phyloP scores from a whole-genome alignment of 2,329 filamentous ascomycete genomes.

The Cordyceps sp. region DNA sequence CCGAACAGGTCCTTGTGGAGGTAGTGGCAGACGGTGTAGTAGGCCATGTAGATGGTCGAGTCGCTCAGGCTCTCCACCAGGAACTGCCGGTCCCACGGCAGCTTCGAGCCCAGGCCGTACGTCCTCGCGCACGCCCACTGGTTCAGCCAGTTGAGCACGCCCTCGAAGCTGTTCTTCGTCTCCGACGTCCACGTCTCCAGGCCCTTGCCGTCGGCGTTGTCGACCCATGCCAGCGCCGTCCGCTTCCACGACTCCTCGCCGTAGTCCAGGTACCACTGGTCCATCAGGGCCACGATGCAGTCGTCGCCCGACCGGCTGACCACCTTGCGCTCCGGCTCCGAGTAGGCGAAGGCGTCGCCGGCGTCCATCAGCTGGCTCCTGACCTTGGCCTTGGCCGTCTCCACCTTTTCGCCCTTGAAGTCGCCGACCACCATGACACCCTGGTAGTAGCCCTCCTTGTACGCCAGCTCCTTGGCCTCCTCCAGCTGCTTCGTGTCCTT shows the following conservation, averaged over 20 bases:
- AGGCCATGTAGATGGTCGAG: slow-evolving; percentile 82
- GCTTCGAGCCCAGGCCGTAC: slow-evolving; percentile 81
- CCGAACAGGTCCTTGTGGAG: slow-evolving; percentile 82
- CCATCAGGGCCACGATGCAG: slow-evolving; percentile 81
- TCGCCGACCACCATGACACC: slow-evolving; percentile 79
- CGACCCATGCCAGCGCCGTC: slow-evolving; percentile 55
- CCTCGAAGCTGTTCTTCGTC: slow-evolving; percentile 65
- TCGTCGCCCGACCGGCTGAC: slow-evolving; percentile 81
- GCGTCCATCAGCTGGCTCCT: slow-evolving; percentile 59
- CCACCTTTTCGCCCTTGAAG: slow-evolving; percentile 74
- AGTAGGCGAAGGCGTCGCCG: slow-evolving; percentile 75
- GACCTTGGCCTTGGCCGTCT: slow-evolving; percentile 75
- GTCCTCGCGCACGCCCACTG: slow-evolving; percentile 90
- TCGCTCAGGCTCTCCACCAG: slow-evolving; percentile 87
- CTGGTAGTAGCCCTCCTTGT: slow-evolving; percentile 96
- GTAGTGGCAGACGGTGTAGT: slow-evolving; percentile 50
- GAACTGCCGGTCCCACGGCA: slow-evolving; percentile 85
- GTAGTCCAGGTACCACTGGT: slow-evolving; percentile 98
- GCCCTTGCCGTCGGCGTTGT: slow-evolving; percentile 45
- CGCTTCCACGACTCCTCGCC: slow-evolving; percentile 79
- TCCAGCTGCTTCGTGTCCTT: slow-evolving; percentile 82
- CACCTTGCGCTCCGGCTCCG: slow-evolving; percentile 81
- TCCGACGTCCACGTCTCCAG: slow-evolving; percentile 70
- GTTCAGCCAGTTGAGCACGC: slow-evolving; percentile 80
- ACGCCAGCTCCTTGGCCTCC: slow-evolving; percentile 88